Base-by-base conservation (phyloP, 176 grass and related monocot genomes). In the Musa schizocarpa region DNA sequence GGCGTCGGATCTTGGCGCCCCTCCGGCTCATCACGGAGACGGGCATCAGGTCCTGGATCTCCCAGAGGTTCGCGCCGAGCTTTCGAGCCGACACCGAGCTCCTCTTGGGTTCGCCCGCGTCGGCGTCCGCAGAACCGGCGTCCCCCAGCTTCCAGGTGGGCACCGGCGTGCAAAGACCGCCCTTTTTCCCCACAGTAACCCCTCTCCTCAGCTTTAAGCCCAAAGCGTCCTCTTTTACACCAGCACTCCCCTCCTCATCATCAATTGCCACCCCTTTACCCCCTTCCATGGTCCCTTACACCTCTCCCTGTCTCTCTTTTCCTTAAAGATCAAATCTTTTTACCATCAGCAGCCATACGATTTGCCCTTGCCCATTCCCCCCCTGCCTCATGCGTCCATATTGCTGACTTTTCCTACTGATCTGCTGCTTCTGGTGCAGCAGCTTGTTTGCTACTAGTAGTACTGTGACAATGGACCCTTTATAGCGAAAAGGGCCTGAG, bases 61-160 rank as follows among this genome's bases (percentile, higher is more conserved):
- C 95, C 95, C 95, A 98, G 34, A 98, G 80, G 21, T 82, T 98
- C 17, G 95, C 95, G 34, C 95, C 95, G 11, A 98, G 86, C 86
- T 98, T 83, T 13, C 95, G 78, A 1, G 95, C 95, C 50, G 94
- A 93, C 50, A 89, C 82, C 59, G 85, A 86, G 87, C 79, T 86
- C 87, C 89, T 69, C 71, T 87, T 86, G 68, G 71, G 77, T 61
- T 77, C 49, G 34, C 27, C 50, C 2, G 61, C 49, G n/a, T 27
- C 77, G 65, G 23, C 52, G 53, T 79, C 52, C 13, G 66, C 52
- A 16, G 23, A 10, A 4, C 52, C 63, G 24, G 52, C 13, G 20
- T 69, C 52, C 16, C 25, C 77, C 77, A 79, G 5, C 65, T 70
- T 79, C 77, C 77, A 79, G 64, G 63, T 43, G 24, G 65, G 77